Evolutionary conservation across 345 rosid genomes (phyloP), one percentile per base, ranked within the genome.

Genomic region (Hypericum perforatum): DNA sequence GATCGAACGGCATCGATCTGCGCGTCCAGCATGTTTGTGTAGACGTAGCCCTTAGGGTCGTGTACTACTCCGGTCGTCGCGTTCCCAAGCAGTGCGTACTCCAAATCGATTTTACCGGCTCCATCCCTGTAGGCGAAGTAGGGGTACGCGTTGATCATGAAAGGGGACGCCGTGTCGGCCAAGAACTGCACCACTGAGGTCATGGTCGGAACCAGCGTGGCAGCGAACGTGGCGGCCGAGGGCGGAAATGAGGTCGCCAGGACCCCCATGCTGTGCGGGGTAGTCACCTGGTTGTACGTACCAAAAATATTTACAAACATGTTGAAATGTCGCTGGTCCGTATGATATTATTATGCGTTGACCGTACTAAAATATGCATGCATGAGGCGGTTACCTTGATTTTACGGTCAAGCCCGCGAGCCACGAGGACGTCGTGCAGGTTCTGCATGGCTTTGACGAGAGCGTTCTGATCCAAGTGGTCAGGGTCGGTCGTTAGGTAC

Each of bases 81-180:
- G 57, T 82, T 76, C 0, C 81, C 82, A 0, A 82, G 71, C 39
- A 82, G 64, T 1, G 85, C 89, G 37, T 79, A 76, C 57, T 79
- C 73, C 37, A 79, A 15, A 50, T 73, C 49, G n/a, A 82, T 81
- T 6, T 71, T 41, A 47, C 29, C 56, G 29, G 81, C 78, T 61
- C 69, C 75, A 40, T 67, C 81, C 16, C 73, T 73, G 62, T 79
- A 82, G 7, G 85, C 89, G 56, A 79, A 82, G 64, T 79, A 82
- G 0, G 90, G 90, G 37, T 80, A 82, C 0, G 86, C 83, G 49
- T 82, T 82, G 64, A 82, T 53, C 81, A 82, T 75, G 66, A 79
- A 79, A 0, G 90, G 78, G 7, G 84, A 66, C 0, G 76, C 80
- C 0, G 78, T 75, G 14, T 79, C 78, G 15, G 75, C 75, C 22